These are phyloP conservation scores for Xylariomycetidae sp. DNA, from an alignment of 2,329 filamentous ascomycete species.

Conservation along the genomic window DNA sequence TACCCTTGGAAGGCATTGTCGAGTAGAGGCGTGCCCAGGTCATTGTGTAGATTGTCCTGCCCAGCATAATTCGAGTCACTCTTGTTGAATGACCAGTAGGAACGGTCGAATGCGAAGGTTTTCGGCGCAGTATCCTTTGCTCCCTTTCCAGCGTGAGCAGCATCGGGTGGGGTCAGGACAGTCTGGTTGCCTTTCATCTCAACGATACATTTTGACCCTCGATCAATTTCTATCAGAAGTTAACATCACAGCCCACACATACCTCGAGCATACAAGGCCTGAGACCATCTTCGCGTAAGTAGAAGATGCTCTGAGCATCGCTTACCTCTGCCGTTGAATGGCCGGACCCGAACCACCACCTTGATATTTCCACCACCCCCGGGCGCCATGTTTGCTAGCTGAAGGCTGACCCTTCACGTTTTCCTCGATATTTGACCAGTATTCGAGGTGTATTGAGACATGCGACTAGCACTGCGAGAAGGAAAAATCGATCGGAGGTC, in stretches of 20 bases:
- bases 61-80: slow-evolving; percentile 78
- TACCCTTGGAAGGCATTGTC: slow-evolving; percentile 98
- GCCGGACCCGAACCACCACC: slow-evolving; percentile 94
- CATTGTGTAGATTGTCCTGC: slow-evolving; percentile 82
- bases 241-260: too few species aligned
- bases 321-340: slow-evolving; percentile 91
- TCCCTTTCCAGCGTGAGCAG: slow-evolving; percentile 55
- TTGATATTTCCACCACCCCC: slow-evolving; percentile 94
- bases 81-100: slow-evolving; percentile 96
- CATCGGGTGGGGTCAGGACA: slow-evolving; percentile 67
- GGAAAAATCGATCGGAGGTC: too few species aligned
- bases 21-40: slow-evolving; percentile 82
- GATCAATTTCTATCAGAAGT: slow-evolving; percentile 67
- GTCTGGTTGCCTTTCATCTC: slow-evolving; percentile 95
- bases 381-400: slow-evolving; percentile 50
- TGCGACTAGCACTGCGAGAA: slow-evolving; percentile 16
- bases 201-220: slow-evolving; percentile 92
- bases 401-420: slow-evolving; percentile 16
- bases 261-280: too few species aligned
- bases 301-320: too few species aligned
- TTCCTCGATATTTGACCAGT: slow-evolving; percentile 16
- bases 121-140: slow-evolving; percentile 70
- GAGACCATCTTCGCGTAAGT: too few species aligned
- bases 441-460: slow-evolving; percentile 13
- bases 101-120: slow-evolving; percentile 91